phyloP scores from a whole-genome alignment of 2,329 filamentous ascomycete species.

The Leptographium wingfieldii region DNA sequence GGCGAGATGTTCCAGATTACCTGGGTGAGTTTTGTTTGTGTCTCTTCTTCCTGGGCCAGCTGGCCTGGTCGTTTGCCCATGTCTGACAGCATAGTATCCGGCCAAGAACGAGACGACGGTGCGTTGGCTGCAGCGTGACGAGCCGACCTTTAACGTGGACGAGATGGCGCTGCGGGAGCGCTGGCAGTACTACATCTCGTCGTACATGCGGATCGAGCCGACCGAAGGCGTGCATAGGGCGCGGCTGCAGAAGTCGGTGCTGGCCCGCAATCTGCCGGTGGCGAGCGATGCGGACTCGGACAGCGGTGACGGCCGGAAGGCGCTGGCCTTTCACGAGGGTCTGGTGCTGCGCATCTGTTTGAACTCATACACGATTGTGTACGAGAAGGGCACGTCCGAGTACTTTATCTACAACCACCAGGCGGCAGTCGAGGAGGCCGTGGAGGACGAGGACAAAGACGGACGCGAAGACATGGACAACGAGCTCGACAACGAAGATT shows the following conservation, averaged over 20 bases:
- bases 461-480: neutral
- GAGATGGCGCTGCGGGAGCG: constrained; percentile 71
- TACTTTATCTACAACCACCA: constrained; percentile 60
- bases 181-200: constrained; percentile 95
- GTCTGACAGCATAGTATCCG: constrained; percentile 43
- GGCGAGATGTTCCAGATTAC: constrained; percentile 81
- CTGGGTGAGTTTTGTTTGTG: constrained; percentile 54
- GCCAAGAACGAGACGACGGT: constrained; percentile 54
- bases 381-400: constrained; percentile 56
- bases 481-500: neutral
- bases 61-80: too few relatives aligned
- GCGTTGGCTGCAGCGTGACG: constrained; percentile 55
- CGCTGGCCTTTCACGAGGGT: constrained; percentile 51
- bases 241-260: constrained; percentile 53
- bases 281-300: constrained; percentile 50
- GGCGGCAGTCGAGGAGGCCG: constrained; percentile 55
- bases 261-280: constrained; percentile 57
- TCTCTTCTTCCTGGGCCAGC: too few relatives aligned
- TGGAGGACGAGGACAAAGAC: constrained; percentile 2
- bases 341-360: constrained; percentile 62
- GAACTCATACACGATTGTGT: constrained; percentile 69
- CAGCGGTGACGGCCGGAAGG: constrained; percentile 47
- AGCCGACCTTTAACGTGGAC: constrained; percentile 73
- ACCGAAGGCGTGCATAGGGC: constrained; percentile 64
- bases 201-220: constrained; percentile 76